A percentile compares a stretch with the other conserved stretches of the same genome.
Conservation (phyloP, 805 yeast genomes). For the Schwanniomyces polymorphus region DNA sequence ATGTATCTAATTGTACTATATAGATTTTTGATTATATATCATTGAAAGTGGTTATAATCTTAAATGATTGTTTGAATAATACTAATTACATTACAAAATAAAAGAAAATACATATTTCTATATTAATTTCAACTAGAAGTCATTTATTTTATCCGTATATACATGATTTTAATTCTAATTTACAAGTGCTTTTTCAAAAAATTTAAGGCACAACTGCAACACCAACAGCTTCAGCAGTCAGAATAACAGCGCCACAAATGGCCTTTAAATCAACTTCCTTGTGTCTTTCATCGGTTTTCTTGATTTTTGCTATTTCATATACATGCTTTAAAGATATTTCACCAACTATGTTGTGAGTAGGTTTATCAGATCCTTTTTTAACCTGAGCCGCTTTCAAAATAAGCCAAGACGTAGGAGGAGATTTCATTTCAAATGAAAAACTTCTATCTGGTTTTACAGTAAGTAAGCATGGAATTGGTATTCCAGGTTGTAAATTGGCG, state of each 20-base stretch:
- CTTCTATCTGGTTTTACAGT: slow-evolving; percentile 91
- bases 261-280: slow-evolving; percentile 66
- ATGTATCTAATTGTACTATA: neutral
- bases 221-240: slow-evolving; percentile 90
- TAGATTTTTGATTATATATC: neutral
- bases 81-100: neutral
- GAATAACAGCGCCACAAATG: slow-evolving; percentile 77
- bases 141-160: slow-evolving; percentile 1
- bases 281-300: slow-evolving; percentile 82
- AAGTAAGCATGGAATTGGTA: slow-evolving; percentile 84
- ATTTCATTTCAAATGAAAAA: slow-evolving; percentile 79
- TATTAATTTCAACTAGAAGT: slow-evolving; percentile 2
- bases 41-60: neutral
- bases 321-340: slow-evolving; percentile 77
- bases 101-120: neutral
- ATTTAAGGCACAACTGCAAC: slow-evolving; percentile 69
- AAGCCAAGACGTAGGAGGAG: slow-evolving; percentile 91
- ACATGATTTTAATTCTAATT: slow-evolving; percentile 1
- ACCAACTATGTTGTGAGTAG: slow-evolving; percentile 66
- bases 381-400: slow-evolving; percentile 78
- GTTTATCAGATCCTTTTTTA: slow-evolving; percentile 73
- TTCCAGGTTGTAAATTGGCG: slow-evolving; percentile 80
- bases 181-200: neutral
- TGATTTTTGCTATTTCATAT: slow-evolving; percentile 92
- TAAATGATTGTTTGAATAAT: neutral